phyloP scores from a whole-genome alignment of 1,284 basidiomycete genomes.

The Mycena sp. region DNA sequence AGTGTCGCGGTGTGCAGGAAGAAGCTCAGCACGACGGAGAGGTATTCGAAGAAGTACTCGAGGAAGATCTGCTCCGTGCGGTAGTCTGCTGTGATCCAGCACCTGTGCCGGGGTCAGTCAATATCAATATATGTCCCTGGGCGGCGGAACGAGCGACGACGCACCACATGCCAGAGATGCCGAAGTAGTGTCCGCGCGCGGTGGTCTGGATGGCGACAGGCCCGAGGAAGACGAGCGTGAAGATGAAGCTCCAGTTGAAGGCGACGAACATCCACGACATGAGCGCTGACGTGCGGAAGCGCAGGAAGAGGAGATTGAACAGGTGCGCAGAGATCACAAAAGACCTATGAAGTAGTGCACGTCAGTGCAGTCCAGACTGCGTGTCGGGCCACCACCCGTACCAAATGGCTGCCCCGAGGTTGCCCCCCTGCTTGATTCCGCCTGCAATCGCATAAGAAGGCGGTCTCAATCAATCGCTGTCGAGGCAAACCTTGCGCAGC shows the following conservation, averaged over 20 bases:
- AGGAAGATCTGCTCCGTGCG: slow-evolving; percentile 21
- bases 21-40: slow-evolving; percentile 45
- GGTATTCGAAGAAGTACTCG: slow-evolving; percentile 38
- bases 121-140: neutral
- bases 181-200: slow-evolving; percentile 24
- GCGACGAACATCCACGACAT: slow-evolving; percentile 19
- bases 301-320: slow-evolving; percentile 29
- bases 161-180: slow-evolving; percentile 15
- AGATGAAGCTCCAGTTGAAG: slow-evolving; percentile 27
- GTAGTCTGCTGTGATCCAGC: slow-evolving; percentile 26
- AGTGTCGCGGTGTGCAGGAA: slow-evolving; percentile 47
- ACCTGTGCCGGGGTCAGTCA: slow-evolving; percentile 9
- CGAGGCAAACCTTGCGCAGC: slow-evolving; percentile 15
- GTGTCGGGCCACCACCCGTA: neutral
- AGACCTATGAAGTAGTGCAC: neutral
- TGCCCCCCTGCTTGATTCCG: slow-evolving; percentile 16
- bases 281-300: slow-evolving; percentile 18
- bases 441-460: neutral
- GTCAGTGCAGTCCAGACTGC: neutral
- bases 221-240: slow-evolving; percentile 24
- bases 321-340: slow-evolving; percentile 27
- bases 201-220: slow-evolving; percentile 23
- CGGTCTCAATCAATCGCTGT: neutral
- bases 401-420: slow-evolving; percentile 22
- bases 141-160: neutral